Percentiles rank a stretch among this genome's conserved stretches.
Conservation (phyloP, 805 yeast species). For the Wickerhamomyces canadensis region DNA sequence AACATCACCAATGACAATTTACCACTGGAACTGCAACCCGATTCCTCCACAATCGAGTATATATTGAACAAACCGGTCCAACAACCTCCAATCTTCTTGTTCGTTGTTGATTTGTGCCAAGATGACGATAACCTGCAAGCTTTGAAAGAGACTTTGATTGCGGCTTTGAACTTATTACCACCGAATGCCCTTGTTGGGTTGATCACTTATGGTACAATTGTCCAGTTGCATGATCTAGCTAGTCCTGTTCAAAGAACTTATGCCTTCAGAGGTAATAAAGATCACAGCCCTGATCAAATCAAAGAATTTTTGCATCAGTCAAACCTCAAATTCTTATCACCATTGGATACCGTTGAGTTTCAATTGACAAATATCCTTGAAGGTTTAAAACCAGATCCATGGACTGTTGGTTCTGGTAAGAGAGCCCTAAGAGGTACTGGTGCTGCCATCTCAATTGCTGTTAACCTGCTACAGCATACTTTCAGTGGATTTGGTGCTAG, state of each 20-base stretch:
- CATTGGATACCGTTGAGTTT: constrained; percentile 74
- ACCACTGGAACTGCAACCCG: constrained; percentile 72
- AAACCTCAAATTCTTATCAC: constrained; percentile 62
- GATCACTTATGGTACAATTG: constrained; percentile 85
- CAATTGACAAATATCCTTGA: constrained; percentile 77
- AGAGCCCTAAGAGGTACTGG: constrained; percentile 93
- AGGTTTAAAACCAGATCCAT: constrained; percentile 71
- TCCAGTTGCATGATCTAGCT: constrained; percentile 80
- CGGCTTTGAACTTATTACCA: constrained; percentile 75
- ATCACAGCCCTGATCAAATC: constrained; percentile 51
- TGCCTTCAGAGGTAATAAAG: constrained; percentile 87
- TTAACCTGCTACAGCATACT: constrained; percentile 73
- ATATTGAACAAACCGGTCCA: constrained; percentile 74
- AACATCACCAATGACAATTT: constrained; percentile 69
- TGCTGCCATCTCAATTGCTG: constrained; percentile 82
- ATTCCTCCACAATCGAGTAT: constrained; percentile 78
- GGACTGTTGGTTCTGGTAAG: constrained; percentile 82
- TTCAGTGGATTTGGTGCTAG: constrained; percentile 86
- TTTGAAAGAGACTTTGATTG: constrained; percentile 71
- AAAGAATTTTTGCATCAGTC: constrained; percentile 49
- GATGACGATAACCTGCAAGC: constrained; percentile 83
- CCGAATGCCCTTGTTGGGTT: constrained; percentile 86
- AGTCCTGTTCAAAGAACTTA: constrained; percentile 65
- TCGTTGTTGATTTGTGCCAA: constrained; percentile 85
- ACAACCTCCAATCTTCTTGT: constrained; percentile 80